Base-by-base conservation (phyloP, 768 basidiomycete species). In the Lentinula raphanica region DNA sequence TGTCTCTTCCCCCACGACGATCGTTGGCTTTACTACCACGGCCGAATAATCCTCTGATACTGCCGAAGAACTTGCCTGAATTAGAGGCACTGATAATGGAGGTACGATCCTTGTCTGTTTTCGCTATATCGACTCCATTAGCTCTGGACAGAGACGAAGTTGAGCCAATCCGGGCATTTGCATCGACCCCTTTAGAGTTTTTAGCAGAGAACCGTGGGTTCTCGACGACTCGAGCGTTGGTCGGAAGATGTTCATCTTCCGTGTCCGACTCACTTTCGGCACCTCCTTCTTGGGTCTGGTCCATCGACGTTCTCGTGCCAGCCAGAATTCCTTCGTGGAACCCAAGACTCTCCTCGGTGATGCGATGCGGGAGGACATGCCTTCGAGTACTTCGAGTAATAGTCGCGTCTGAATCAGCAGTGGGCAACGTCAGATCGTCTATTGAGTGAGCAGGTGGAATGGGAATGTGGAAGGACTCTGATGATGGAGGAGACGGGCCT, bases 181-280 rank as follows among this genome's bases (percentile, higher is more conserved):
- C 32, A 49, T 19, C 21, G 35, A 13, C 17, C n/a, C 13, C 46
- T 32, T 39, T 54, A 9, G 27, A 32, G 35, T 59, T 62, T n/a
- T 53, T 38, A 25, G 54, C 53, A 27, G 72, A 66, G 58, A 81
- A 85, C 25, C 79, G 74, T 13, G 80, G 77, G 61, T 86, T 86
- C 63, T 85, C 85, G n/a, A 80, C 76, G 4, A 84, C 72, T 40
- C 71, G 67, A 11, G 79, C 60, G 32, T 36, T 32, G 19, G 31
- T 7, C 6, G 49, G 0, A 12, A 49, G 12, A 8, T 17, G 46
- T n/a, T 72, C 67, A 32, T 66, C 66, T 8, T 65, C 62, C 7
- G 66, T 64, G 13, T 69, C 62, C 17, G 65, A 67, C 13, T 74
- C 74, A 5, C 73, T 75, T 0, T 63, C 72, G 39, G 73, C 74